phyloP scores from a whole-genome alignment of 768 basidiomycete genomes.

The Gloeostereum incarnatum region DNA sequence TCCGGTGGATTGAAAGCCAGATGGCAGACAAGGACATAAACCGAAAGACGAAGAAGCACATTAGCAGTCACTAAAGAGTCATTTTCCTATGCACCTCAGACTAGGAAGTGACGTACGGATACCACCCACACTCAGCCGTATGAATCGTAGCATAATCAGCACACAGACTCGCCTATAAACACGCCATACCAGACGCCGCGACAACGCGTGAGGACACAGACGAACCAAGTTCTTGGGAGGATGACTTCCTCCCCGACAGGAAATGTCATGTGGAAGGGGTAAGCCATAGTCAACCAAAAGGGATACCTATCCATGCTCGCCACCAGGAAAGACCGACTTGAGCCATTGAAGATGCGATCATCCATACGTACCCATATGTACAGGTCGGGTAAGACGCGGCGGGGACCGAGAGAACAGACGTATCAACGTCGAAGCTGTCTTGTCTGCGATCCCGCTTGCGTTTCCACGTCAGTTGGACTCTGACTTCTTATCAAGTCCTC shows the following conservation, averaged over 20 bases:
- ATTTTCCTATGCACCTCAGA: not conserved
- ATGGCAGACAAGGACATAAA: constrained; percentile 69
- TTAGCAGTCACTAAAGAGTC: constrained; percentile 3
- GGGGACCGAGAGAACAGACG: constrained; percentile 23
- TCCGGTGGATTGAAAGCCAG: constrained; percentile 77
- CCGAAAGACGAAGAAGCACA: constrained; percentile 87
- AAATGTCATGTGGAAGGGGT: constrained; percentile 68
- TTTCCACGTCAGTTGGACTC: not conserved
- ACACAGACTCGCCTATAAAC: constrained; percentile 73
- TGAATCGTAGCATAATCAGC: constrained; percentile 62
- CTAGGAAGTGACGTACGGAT: constrained; percentile 34
- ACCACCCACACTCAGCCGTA: constrained; percentile 66
- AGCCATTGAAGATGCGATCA: constrained; percentile 71
- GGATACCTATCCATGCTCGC: constrained; percentile 81
- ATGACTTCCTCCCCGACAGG: constrained; percentile 58
- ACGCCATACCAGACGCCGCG: constrained; percentile 69
- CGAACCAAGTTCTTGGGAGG: not conserved
- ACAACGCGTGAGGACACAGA: constrained; percentile 9
- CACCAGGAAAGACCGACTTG: constrained; percentile 71
- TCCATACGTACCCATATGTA: constrained; percentile 45
- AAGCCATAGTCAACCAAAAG: constrained; percentile 55
- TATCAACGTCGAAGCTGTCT: constrained; percentile 72
- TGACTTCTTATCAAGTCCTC: too few species aligned
- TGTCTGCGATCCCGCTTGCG: constrained; percentile 70
- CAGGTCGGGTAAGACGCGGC: not conserved